Conservation (phyloP, 75 land plant genomes). For the Picea sitchensis region DNA sequence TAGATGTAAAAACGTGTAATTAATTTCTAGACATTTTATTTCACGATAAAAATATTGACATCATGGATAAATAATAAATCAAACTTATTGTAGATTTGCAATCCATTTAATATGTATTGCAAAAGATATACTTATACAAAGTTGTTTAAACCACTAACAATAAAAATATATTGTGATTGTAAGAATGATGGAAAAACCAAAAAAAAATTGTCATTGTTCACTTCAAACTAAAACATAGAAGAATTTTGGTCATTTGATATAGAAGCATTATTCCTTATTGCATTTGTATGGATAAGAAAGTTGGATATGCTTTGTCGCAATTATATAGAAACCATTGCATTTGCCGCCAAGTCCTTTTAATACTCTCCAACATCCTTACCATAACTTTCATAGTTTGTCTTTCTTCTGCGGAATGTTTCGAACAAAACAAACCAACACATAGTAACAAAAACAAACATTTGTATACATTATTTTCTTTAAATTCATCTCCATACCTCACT, state of each 20-base stretch:
- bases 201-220: too few relatives aligned
- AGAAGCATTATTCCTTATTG: background rate
- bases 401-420: constrained; percentile 23
- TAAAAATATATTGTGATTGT: too few relatives aligned
- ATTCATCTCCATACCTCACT: background rate
- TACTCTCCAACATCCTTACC: background rate
- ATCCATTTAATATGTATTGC: too few relatives aligned
- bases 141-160: too few relatives aligned
- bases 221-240: too few relatives aligned
- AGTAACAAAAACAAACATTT: background rate
- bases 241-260: background rate
- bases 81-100: too few relatives aligned
- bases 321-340: background rate
- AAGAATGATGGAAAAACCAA: too few relatives aligned
- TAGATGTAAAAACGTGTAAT: too few relatives aligned
- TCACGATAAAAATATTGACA: too few relatives aligned
- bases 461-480: background rate
- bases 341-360: background rate
- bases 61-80: too few relatives aligned
- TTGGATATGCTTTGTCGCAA: background rate
- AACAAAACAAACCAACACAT: constrained; percentile 22
- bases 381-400: constrained; percentile 34
- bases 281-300: background rate
- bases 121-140: too few relatives aligned
- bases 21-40: too few relatives aligned